Conservation (phyloP, 106 monocot species). For the Acanthochlamys bracteata region DNA sequence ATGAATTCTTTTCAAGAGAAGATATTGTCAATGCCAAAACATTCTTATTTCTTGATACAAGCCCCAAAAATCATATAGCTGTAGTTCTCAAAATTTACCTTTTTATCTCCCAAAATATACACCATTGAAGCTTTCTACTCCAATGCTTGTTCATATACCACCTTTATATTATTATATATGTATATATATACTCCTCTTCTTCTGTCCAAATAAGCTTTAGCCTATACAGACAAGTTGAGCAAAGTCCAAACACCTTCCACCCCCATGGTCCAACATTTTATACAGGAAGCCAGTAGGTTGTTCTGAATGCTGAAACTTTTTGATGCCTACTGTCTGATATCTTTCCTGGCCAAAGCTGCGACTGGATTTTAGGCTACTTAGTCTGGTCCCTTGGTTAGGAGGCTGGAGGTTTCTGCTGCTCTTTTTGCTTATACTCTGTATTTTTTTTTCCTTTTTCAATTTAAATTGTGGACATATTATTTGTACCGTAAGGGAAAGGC, state of each 20-base stretch:
- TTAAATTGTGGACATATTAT: constrained; percentile 1
- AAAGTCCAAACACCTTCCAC: constrained; percentile 2
- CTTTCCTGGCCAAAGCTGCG: not conserved
- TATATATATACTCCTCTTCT: constrained; percentile 2
- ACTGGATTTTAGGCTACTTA: not conserved
- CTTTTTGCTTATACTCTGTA: not conserved
- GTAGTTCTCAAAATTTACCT: constrained; percentile 3
- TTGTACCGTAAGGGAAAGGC: constrained; percentile 1
- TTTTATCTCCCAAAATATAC: too few species aligned
- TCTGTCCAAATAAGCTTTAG: constrained; percentile 9
- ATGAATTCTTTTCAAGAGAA: constrained; percentile 3
- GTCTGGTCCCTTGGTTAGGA: not conserved
- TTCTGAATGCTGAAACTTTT: not conserved
- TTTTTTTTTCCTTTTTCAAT: not conserved
- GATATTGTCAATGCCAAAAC: not conserved
- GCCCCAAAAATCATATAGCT: not conserved
- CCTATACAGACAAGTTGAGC: constrained; percentile 2
- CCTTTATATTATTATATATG: not conserved
- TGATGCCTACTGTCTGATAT: not conserved
- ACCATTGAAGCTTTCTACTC: not conserved
- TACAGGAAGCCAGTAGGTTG: not conserved
- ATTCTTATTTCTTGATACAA: constrained; percentile 2
- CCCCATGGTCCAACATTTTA: not conserved
- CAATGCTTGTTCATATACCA: not conserved
- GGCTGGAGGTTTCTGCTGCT: constrained; percentile 5